A percentile compares a stretch with the other conserved stretches of the same genome.
Conservation (phyloP, 495 filamentous ascomycete species). For the Zalerion maritima region DNA sequence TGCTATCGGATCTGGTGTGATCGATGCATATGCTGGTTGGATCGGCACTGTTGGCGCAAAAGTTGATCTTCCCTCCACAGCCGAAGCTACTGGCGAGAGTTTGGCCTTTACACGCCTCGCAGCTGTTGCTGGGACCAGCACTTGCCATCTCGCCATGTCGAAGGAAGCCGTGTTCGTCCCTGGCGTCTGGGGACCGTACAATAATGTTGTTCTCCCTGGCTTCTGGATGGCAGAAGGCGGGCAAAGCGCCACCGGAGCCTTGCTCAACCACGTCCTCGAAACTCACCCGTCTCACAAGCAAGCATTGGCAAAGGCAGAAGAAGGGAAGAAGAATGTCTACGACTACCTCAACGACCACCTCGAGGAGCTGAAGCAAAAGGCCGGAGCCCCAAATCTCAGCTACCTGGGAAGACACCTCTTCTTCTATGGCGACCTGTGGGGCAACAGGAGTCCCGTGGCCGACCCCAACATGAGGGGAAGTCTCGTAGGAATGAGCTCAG, state of each 20-base stretch:
- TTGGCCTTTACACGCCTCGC: slow-evolving; percentile 92
- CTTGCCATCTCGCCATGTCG: slow-evolving; percentile 94
- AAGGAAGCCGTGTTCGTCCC: slow-evolving; percentile 77
- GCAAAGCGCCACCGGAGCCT: slow-evolving; percentile 86
- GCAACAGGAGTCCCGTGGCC: slow-evolving; percentile 86
- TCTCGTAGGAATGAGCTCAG: slow-evolving; percentile 69
- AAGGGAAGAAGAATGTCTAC: slow-evolving; percentile 72
- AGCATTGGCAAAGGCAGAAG: slow-evolving; percentile 58
- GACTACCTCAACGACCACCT: slow-evolving; percentile 88
- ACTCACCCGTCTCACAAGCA: slow-evolving; percentile 80
- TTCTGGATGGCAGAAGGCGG: slow-evolving; percentile 97
- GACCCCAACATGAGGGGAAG: slow-evolving; percentile 85
- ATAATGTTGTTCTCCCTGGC: slow-evolving; percentile 77
- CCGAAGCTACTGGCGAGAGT: slow-evolving; percentile 58
- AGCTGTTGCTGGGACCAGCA: slow-evolving; percentile 92
- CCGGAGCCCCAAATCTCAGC: slow-evolving; percentile 57
- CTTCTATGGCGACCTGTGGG: slow-evolving; percentile 98
- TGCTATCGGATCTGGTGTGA: slow-evolving; percentile 88
- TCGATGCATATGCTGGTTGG: slow-evolving; percentile 97
- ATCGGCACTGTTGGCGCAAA: slow-evolving; percentile 97
- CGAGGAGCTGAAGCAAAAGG: slow-evolving; percentile 51
- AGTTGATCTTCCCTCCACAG: slow-evolving; percentile 47
- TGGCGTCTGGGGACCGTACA: slow-evolving; percentile 93
- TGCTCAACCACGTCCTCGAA: slow-evolving; percentile 85
- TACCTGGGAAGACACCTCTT: slow-evolving; percentile 86